phyloP scores from a whole-genome alignment of 805 yeast genomes.

The Diddensiella santjacobensis region DNA sequence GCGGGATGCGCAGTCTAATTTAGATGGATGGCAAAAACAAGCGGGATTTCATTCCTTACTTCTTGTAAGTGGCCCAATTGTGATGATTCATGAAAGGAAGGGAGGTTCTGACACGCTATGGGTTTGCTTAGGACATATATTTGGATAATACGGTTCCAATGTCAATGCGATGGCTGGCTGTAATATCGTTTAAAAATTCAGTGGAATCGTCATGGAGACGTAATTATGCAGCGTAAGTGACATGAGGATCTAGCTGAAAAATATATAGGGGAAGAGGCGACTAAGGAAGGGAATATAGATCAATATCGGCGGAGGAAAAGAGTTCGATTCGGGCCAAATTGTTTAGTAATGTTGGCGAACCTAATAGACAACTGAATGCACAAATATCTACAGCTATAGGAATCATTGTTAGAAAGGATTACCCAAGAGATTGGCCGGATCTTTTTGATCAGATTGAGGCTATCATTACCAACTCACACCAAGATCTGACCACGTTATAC shows the following conservation, averaged over 20 bases:
- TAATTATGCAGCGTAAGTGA: constrained; percentile 26
- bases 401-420: constrained; percentile 75
- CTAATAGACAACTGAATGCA: constrained; percentile 66
- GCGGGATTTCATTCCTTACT: constrained; percentile 53
- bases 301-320: constrained; percentile 66
- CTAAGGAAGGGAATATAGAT: not conserved
- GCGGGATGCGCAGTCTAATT: constrained; percentile 62
- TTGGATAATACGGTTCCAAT: constrained; percentile 54
- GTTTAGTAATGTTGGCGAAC: constrained; percentile 60
- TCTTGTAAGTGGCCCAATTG: constrained; percentile 4
- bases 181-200: constrained; percentile 85
- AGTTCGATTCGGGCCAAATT: constrained; percentile 52
- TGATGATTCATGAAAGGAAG: no score
- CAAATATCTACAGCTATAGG: constrained; percentile 86
- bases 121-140: constrained; percentile 45
- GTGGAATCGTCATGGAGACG: constrained; percentile 79
- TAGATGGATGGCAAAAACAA: constrained; percentile 63
- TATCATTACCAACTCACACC: constrained; percentile 39
- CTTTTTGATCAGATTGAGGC: constrained; percentile 57
- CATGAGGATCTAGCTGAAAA: not conserved
- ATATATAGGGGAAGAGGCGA: not conserved
- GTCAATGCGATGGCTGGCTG: constrained; percentile 78
- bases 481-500: constrained; percentile 43
- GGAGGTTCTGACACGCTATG: no score
- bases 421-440: constrained; percentile 82